Evolutionary conservation across 2,329 filamentous ascomycete genomes (phyloP).

Genomic region (Grosmannia huntii): DNA sequence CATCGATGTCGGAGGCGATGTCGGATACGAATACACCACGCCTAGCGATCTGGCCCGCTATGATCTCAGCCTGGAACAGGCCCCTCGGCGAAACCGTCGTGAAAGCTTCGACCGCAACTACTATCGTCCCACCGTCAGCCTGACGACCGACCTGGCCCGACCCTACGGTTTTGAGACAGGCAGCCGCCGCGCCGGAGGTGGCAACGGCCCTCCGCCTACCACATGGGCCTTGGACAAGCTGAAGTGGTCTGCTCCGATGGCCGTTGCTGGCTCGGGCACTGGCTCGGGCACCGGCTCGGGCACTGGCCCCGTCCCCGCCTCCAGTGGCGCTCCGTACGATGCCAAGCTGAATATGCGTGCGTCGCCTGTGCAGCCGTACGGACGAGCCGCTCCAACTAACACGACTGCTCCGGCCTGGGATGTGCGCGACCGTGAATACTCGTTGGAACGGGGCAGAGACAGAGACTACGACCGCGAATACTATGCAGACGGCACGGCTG

Average conservation of each 20-base stretch:
- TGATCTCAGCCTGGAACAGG: constrained; percentile 38
- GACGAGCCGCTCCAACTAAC: background rate
- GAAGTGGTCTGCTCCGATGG: constrained; percentile 25
- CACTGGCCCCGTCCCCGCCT: background rate
- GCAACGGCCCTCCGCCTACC: constrained; percentile 49
- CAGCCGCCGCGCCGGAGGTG: constrained; percentile 10
- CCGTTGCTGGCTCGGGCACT: constrained; percentile 7
- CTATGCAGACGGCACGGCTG: constrained; percentile 9
- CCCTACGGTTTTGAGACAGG: constrained; percentile 27
- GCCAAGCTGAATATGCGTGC: constrained; percentile 15
- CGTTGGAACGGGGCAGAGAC: constrained; percentile 17
- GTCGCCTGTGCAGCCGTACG: background rate
- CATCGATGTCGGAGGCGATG: constrained; percentile 41
- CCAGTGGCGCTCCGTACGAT: constrained; percentile 25
- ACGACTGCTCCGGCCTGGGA: constrained; percentile 11
- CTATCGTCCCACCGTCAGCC: constrained; percentile 40
- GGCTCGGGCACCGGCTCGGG: constrained; percentile 10
- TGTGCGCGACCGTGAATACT: constrained; percentile 30
- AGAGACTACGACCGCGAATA: constrained; percentile 7
- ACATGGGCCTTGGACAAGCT: constrained; percentile 61
- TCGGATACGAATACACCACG: constrained; percentile 50
- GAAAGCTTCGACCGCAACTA: constrained; percentile 45
- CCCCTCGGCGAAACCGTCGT: constrained; percentile 28
- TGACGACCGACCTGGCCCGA: constrained; percentile 33
- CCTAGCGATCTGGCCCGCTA: constrained; percentile 49